A percentile compares a stretch with the other conserved stretches of the same genome.
phyloP scores from a whole-genome alignment of 768 basidiomycete genomes.

The Paxillus involutus region DNA sequence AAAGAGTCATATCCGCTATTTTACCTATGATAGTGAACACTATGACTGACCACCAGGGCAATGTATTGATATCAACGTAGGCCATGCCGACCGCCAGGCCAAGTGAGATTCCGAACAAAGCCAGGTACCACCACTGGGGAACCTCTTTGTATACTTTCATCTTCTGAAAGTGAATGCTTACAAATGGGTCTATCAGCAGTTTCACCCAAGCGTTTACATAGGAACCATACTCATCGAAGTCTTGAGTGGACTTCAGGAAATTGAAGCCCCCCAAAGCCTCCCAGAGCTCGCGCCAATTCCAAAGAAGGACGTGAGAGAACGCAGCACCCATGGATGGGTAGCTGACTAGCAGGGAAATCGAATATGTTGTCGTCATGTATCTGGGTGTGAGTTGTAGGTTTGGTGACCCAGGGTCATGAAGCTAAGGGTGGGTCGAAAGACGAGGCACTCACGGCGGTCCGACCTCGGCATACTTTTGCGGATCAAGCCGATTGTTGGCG shows the following conservation, averaged over 20 bases:
- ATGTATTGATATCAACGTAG: conserved; percentile 38
- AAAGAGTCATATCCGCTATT: background rate
- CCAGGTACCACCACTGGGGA: conserved; percentile 51
- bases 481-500: conserved; percentile 8
- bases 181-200: background rate
- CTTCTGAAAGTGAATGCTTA: conserved; percentile 29
- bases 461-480: conserved; percentile 7
- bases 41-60: conserved; percentile 57
- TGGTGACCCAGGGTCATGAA: conserved; percentile 1
- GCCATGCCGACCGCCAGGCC: conserved; percentile 49
- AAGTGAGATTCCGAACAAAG: conserved; percentile 45
- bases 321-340: conserved; percentile 26
- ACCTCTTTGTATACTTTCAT: conserved; percentile 56
- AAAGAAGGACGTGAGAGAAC: conserved; percentile 48
- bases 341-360: conserved; percentile 7
- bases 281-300: conserved; percentile 50
- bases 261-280: conserved; percentile 14
- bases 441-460: conserved; percentile 11
- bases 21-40: conserved; percentile 43
- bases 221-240: background rate
- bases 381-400: background rate
- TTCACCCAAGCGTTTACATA: background rate
- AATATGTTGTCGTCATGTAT: conserved; percentile 16
- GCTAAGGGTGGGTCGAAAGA: background rate
- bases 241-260: conserved; percentile 25